Conservation (phyloP, 2,329 filamentous ascomycete species). For the Beauveria caledonica region DNA sequence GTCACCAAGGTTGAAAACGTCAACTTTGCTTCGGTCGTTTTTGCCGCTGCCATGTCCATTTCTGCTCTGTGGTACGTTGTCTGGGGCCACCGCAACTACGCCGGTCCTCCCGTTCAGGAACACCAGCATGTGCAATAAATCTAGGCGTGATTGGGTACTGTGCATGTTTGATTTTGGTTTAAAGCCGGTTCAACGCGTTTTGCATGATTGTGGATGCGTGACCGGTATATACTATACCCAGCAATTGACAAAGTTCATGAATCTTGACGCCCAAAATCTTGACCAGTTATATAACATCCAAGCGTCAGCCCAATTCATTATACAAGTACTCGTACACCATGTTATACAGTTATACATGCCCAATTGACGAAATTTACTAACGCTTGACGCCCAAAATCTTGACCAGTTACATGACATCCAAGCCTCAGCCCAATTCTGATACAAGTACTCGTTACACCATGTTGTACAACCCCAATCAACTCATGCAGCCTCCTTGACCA, state of each 20-base stretch:
- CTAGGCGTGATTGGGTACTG: background rate
- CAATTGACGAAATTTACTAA: background rate
- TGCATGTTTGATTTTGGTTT: background rate
- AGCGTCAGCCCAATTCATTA: background rate
- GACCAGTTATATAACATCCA: background rate
- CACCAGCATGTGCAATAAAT: conserved; percentile 17
- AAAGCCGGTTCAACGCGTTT: background rate
- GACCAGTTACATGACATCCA: background rate
- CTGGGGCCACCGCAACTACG: conserved; percentile 63
- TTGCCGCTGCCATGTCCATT: conserved; percentile 54
- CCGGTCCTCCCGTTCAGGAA: conserved; percentile 47
- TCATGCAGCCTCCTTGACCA: conserved; percentile 24
- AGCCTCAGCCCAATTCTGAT: background rate
- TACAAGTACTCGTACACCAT: background rate
- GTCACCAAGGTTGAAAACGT: conserved; percentile 47
- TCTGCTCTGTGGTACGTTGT: conserved; percentile 59
- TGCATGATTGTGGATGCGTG: conserved; percentile 2
- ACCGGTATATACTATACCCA: conserved; percentile 7
- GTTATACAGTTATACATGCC: too few species aligned
- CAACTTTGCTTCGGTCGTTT: conserved; percentile 72
- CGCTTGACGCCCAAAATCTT: background rate
- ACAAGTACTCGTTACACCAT: background rate
- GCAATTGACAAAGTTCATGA: background rate
- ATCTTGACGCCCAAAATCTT: background rate
- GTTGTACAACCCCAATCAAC: background rate